A percentile compares a stretch with the other conserved stretches of the same genome.
phyloP scores from a whole-genome alignment of 208 protist species.

The Crithidia expoeki region DNA sequence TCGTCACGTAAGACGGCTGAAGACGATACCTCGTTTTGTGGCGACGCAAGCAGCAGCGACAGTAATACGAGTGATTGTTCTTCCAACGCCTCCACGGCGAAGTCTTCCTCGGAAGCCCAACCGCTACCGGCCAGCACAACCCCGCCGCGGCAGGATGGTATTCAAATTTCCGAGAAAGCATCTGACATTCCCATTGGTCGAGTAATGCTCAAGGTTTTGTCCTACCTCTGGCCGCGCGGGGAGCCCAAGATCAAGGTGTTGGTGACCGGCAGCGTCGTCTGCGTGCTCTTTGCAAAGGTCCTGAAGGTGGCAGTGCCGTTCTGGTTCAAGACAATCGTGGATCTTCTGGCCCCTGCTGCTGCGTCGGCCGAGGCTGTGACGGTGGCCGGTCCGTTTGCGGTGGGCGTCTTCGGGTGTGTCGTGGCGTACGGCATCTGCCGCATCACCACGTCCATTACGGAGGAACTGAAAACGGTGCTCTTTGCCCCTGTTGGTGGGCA shows the following conservation, averaged over 20 bases:
- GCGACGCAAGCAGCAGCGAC: background rate
- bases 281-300: slow-evolving; percentile 80
- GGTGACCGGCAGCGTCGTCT: slow-evolving; percentile 77
- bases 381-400: slow-evolving; percentile 49
- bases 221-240: slow-evolving; percentile 83
- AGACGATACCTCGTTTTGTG: background rate
- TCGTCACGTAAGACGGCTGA: background rate
- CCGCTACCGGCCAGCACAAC: background rate
- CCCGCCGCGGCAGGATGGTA: slow-evolving; percentile 41
- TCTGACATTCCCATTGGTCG: slow-evolving; percentile 73
- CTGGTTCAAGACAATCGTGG: slow-evolving; percentile 91
- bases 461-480: slow-evolving; percentile 90
- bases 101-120: background rate
- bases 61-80: background rate
- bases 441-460: slow-evolving; percentile 69
- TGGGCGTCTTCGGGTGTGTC: slow-evolving; percentile 86
- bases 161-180: slow-evolving; percentile 45
- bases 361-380: slow-evolving; percentile 37
- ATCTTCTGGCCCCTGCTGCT: slow-evolving; percentile 65
- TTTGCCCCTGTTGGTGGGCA: slow-evolving; percentile 90
- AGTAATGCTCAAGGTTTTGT: slow-evolving; percentile 76
- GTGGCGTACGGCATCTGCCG: slow-evolving; percentile 86
- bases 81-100: background rate
- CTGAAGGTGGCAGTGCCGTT: slow-evolving; percentile 90
- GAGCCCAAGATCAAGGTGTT: slow-evolving; percentile 65